phyloP scores from a whole-genome alignment of 2,329 filamentous ascomycete genomes.

The Phialophora chinensis region DNA sequence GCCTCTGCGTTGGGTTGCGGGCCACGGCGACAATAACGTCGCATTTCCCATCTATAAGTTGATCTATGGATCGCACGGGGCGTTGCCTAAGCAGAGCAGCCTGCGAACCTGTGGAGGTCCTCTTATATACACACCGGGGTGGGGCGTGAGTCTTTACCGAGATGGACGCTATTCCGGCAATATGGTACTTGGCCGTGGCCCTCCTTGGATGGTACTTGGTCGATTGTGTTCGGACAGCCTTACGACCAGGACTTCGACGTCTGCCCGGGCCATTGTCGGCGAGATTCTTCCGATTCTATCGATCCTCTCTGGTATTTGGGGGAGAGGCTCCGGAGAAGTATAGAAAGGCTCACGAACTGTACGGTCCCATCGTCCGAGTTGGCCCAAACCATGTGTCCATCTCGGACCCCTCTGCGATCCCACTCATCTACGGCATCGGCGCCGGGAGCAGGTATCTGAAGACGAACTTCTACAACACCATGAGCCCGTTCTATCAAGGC shows the following conservation, averaged over 20 bases:
- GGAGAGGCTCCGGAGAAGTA: slow-evolving; percentile 14
- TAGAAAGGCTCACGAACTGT: slow-evolving; percentile 14
- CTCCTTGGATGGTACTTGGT: not conserved
- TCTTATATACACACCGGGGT: too few species aligned
- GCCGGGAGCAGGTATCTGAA: slow-evolving; percentile 21
- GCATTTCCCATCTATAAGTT: not conserved
- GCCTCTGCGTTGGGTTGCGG: not conserved
- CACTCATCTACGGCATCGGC: slow-evolving; percentile 28
- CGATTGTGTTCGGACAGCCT: slow-evolving; percentile 1
- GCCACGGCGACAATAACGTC: not conserved
- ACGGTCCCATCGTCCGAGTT: slow-evolving; percentile 28
- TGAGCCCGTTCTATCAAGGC: slow-evolving; percentile 21
- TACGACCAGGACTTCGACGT: slow-evolving; percentile 12
- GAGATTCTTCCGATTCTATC: slow-evolving; percentile 73
- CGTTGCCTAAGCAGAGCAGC: not conserved
- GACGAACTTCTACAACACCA: slow-evolving; percentile 25
- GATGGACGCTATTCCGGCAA: not conserved
- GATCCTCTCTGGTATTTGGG: slow-evolving; percentile 52
- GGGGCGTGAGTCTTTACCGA: not conserved
- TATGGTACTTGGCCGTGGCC: not conserved
- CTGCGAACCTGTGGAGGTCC: not conserved
- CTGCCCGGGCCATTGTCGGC: slow-evolving; percentile 72
- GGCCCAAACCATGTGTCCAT: slow-evolving; percentile 30
- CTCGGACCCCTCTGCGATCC: slow-evolving; percentile 28
- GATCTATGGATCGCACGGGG: too few species aligned